Conservation (phyloP, 1,139 yeast genomes). For the Trichomonascaceae sp. region DNA sequence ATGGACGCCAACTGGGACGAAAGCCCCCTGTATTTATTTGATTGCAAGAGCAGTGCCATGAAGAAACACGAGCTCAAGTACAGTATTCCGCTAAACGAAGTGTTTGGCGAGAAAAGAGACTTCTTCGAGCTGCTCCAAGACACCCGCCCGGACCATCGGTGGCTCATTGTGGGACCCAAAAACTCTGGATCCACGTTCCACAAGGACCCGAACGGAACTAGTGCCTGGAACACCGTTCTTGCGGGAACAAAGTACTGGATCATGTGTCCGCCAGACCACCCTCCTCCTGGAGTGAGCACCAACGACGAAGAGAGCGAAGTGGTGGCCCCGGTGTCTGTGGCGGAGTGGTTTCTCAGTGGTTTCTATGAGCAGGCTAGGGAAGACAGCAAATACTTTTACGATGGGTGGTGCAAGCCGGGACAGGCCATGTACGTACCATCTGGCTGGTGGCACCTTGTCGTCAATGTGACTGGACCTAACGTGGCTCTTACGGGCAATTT, state of each 20-base stretch:
- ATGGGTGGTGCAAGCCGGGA: conserved; percentile 69
- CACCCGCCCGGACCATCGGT: conserved; percentile 78
- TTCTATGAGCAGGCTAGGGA: conserved; percentile 36
- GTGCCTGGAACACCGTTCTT: conserved; percentile 80
- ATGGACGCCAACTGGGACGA: conserved; percentile 56
- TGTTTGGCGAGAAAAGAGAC: conserved; percentile 22
- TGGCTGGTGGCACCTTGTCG: conserved; percentile 95
- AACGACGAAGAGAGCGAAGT: conserved; percentile 67
- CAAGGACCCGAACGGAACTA: conserved; percentile 82
- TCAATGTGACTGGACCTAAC: conserved; percentile 64
- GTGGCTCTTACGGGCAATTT: conserved; percentile 76
- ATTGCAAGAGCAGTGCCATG: conserved; percentile 31
- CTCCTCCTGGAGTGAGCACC: conserved; percentile 80
- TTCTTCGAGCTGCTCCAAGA: conserved; percentile 23
- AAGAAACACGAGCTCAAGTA: conserved; percentile 32
- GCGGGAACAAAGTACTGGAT: conserved; percentile 61
- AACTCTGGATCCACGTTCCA: conserved; percentile 84
- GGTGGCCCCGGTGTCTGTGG: conserved; percentile 80
- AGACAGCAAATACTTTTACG: conserved; percentile 31
- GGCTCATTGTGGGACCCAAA: conserved; percentile 77
- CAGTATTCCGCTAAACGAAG: conserved; percentile 37
- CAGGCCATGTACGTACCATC: conserved; percentile 83
- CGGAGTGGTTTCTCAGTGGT: conserved; percentile 81
- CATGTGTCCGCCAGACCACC: conserved; percentile 64
- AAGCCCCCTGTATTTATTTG: conserved; percentile 73